Percentiles rank a stretch among this genome's conserved stretches.
Conservation (phyloP, 176 grass and related monocot genomes). For the Dactylis glomerata region DNA sequence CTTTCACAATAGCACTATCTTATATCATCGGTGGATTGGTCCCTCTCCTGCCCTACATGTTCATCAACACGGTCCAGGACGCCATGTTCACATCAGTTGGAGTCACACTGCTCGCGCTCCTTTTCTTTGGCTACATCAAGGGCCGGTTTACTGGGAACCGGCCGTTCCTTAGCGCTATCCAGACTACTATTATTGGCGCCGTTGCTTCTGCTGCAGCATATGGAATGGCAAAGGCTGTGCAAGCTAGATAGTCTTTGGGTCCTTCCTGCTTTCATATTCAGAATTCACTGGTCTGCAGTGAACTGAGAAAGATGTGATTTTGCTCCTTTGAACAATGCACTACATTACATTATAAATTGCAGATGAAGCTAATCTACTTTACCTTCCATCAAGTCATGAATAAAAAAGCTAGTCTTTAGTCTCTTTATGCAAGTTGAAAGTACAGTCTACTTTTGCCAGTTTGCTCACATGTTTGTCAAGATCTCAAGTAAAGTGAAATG, state of each 20-base stretch:
- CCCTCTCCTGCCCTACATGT: conserved; percentile 82
- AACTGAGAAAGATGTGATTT: conserved; percentile 9
- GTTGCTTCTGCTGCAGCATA: conserved; percentile 80
- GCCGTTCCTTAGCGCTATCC: conserved; percentile 65
- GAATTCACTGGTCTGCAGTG: conserved; percentile 21
- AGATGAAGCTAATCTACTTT: conserved; percentile 2
- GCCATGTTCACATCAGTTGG: conserved; percentile 73
- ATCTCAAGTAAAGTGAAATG: conserved; percentile 15
- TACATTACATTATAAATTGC: conserved; percentile 17
- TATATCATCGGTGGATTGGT: conserved; percentile 75
- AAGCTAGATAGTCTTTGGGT: conserved; percentile 38
- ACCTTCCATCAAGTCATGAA: not conserved
- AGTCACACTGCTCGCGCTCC: conserved; percentile 54
- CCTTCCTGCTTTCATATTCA: not conserved
- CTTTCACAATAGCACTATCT: conserved; percentile 64
- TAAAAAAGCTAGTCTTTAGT: not conserved
- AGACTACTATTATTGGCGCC: conserved; percentile 74
- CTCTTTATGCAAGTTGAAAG: not conserved
- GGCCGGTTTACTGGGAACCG: conserved; percentile 69
- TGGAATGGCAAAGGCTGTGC: conserved; percentile 69
- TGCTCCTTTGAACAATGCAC: not conserved
- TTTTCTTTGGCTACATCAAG: conserved; percentile 91
- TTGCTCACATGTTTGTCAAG: not conserved
- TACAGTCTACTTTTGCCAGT: not conserved
- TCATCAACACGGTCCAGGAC: conserved; percentile 54